Percentiles rank a stretch among this genome's conserved stretches.
Conservation (phyloP, 192 early-diverging fungal genomes). For the Mortierella alpina region DNA sequence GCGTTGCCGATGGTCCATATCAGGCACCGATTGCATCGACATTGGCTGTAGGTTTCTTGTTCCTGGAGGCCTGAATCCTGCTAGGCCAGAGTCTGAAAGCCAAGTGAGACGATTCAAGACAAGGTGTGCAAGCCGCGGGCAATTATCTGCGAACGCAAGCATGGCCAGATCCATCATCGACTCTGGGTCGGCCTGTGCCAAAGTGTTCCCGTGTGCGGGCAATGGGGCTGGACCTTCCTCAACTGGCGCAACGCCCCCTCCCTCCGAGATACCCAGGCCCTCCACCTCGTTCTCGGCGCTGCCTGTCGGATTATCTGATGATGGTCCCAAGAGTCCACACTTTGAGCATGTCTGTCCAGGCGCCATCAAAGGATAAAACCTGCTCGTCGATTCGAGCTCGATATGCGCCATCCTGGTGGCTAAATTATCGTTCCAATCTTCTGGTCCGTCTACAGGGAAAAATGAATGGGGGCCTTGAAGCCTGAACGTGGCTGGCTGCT, state of each 20-base stretch:
- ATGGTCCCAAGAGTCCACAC: not conserved
- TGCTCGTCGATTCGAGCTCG: not conserved
- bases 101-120: slow-evolving; percentile 27
- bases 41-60: no score
- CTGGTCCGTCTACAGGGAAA: slow-evolving; percentile 34
- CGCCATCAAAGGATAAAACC: not conserved
- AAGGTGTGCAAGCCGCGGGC: slow-evolving; percentile 8
- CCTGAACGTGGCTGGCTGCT: slow-evolving; percentile 2
- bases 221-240: not conserved
- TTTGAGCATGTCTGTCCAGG: slow-evolving; percentile 4
- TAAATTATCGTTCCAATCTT: slow-evolving; percentile 3
- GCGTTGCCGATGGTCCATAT: not conserved
- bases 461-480: slow-evolving; percentile 4
- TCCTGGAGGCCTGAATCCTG: slow-evolving; percentile 9
- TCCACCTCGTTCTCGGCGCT: not conserved
- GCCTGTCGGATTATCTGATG: not conserved
- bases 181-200: not conserved
- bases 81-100: slow-evolving; percentile 25
- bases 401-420: no score
- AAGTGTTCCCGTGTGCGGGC: not conserved
- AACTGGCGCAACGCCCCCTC: not conserved
- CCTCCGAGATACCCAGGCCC: not conserved
- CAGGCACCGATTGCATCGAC: not conserved
- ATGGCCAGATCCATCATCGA: slow-evolving; percentile 33
- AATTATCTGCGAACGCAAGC: slow-evolving; percentile 7